Percentiles rank a stretch among this genome's conserved stretches.
phyloP scores from a whole-genome alignment of 768 basidiomycete genomes.

The Tubosaeta sp. region DNA sequence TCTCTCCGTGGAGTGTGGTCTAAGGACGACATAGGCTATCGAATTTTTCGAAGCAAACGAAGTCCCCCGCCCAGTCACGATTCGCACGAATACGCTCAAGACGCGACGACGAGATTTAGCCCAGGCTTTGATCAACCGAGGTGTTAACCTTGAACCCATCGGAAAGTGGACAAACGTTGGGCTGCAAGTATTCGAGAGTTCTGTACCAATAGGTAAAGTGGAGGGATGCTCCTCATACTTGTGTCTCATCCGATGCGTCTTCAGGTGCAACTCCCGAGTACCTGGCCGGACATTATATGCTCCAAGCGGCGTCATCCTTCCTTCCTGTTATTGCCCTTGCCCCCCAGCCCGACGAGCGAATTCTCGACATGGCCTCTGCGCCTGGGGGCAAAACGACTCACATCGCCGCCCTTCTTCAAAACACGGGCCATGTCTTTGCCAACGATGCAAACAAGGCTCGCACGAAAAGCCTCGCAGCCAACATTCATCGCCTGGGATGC shows the following conservation, averaged over 20 bases:
- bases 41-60: conserved; percentile 99
- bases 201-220: conserved; percentile 79
- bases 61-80: conserved; percentile 91
- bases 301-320: conserved; percentile 98
- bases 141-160: conserved; percentile 96
- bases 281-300: conserved; percentile 98
- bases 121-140: conserved; percentile 89
- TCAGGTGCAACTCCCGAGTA: conserved; percentile 96
- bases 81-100: conserved; percentile 94
- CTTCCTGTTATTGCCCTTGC: conserved; percentile 96
- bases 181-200: conserved; percentile 96
- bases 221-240: background rate
- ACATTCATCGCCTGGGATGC: conserved; percentile 94
- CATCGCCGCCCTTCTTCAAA: conserved; percentile 94
- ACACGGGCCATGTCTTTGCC: conserved; percentile 96
- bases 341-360: conserved; percentile 89
- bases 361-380: conserved; percentile 98
- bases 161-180: conserved; percentile 99
- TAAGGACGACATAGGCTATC: conserved; percentile 59
- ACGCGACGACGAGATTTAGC: conserved; percentile 92
- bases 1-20: background rate
- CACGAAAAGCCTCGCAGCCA: conserved; percentile 95
- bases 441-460: conserved; percentile 94
- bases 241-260: background rate
- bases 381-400: conserved; percentile 99